Evolutionary conservation across 2,329 filamentous ascomycete genomes (phyloP), one percentile per base, ranked within the genome.

Genomic region (Neofusicoccum kwambonambiense): DNA sequence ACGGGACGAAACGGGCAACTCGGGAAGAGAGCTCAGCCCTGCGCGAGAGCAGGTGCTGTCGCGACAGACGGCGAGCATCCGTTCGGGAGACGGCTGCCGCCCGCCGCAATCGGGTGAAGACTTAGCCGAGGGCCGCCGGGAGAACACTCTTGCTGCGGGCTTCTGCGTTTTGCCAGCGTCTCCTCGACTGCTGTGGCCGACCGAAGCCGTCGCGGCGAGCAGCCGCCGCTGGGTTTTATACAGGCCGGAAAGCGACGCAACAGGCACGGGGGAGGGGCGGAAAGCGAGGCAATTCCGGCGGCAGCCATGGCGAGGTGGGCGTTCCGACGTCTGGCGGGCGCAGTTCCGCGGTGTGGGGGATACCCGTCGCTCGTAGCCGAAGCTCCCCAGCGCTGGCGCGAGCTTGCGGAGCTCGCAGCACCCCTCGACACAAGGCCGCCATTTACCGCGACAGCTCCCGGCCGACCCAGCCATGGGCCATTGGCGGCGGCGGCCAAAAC

Each of bases 361-460:
- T 47, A 60, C 56, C 56, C 56, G 56, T 47, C 56, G 56, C 56
- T 47, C 56, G 31, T 60, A 60, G 56, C 56, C 56, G 56, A 60
- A 60, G 56, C 37, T 39, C 37, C 37, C 37, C 37, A 31, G 27
- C 4, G 27, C 27, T 5, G 27, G 27, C 22, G 27, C 27, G 27
- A 31, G 27, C 27, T 31, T 31, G 27, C 27, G 27, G 5, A 31
- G 27, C 4, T 22, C 22, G 22, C 22, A 22, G 22, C 22, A 22
- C 42, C 42, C 39, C 52, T 31, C 37, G 39, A 39, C 4, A 22
- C 54, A 58, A 58, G 39, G 7, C 56, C 56, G 56, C 42, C 56
- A 60, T 47, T 60, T 60, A 60, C 56, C 56, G 56, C 56, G 56
- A 47, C 56, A 60, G 42, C 56, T 60, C 31, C 56, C 56, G 56